phyloP scores from a whole-genome alignment of 805 yeast species.

The Metschnikowia aberdeeniae region DNA sequence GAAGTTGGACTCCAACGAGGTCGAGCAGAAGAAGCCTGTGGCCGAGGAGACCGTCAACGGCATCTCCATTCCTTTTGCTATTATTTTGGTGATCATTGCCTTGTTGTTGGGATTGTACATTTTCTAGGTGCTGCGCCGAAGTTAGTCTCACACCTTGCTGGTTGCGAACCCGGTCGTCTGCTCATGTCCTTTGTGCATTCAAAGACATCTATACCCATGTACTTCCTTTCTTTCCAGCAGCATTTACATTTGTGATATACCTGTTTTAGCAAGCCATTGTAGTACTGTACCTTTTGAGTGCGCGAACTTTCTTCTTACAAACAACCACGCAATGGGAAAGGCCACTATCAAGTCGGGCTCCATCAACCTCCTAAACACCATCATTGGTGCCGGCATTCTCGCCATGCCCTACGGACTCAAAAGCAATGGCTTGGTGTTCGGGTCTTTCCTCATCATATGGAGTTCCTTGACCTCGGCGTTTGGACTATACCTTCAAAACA shows the following conservation, averaged over 20 bases:
- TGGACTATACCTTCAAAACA: constrained; percentile 62
- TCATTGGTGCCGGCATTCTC: constrained; percentile 75
- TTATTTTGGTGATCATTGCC: constrained; percentile 43
- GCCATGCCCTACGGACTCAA: constrained; percentile 73
- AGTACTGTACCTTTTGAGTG: neutral
- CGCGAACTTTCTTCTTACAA: neutral
- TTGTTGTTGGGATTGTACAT: constrained; percentile 73
- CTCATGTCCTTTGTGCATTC: neutral
- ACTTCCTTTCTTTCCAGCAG: neutral
- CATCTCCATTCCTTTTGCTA: constrained; percentile 52
- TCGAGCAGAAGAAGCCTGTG: constrained; percentile 16
- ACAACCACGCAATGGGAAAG: constrained; percentile 11
- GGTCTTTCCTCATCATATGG: constrained; percentile 48
- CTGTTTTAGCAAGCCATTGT: neutral
- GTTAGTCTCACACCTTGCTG: neutral
- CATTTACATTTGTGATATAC: constrained; percentile 1
- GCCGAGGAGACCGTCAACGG: constrained; percentile 39
- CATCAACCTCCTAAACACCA: constrained; percentile 68
- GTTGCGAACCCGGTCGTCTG: neutral
- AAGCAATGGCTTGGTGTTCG: constrained; percentile 62
- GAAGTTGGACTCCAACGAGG: constrained; percentile 40
- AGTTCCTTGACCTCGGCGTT: constrained; percentile 66
- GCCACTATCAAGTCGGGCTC: constrained; percentile 51
- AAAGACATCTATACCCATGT: neutral
- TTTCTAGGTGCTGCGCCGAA: constrained; percentile 33